phyloP scores from a whole-genome alignment of 2,329 filamentous ascomycete species.

The Elsinoe necatrix region DNA sequence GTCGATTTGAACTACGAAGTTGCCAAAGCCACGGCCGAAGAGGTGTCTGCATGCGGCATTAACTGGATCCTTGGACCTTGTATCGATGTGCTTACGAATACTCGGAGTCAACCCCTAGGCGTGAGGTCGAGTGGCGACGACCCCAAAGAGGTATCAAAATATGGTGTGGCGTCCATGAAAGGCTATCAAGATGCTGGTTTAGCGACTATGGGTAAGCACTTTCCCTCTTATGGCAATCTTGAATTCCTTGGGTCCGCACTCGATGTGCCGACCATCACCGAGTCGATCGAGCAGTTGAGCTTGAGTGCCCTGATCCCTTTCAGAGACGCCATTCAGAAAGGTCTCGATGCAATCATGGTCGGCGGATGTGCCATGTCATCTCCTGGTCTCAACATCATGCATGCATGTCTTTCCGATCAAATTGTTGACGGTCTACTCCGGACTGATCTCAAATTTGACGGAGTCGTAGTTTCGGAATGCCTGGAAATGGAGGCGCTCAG shows the following conservation, averaged over 20 bases:
- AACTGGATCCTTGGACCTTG: conserved; percentile 94
- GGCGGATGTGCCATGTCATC: conserved; percentile 90
- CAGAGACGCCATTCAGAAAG: conserved; percentile 76
- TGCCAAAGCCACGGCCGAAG: conserved; percentile 85
- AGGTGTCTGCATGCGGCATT: conserved; percentile 85
- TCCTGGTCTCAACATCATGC: conserved; percentile 85
- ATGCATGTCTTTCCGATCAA: conserved; percentile 86
- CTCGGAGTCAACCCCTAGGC: conserved; percentile 79
- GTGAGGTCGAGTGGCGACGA: conserved; percentile 88
- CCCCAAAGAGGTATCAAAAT: conserved; percentile 88
- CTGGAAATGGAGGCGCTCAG: conserved; percentile 94
- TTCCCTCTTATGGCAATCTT: conserved; percentile 90
- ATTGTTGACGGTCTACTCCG: conserved; percentile 84
- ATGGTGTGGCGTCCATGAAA: conserved; percentile 81
- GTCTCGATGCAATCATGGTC: conserved; percentile 90
- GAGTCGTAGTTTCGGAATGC: conserved; percentile 90
- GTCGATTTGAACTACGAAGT: conserved; percentile 79
- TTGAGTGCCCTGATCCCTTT: conserved; percentile 89
- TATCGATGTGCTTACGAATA: conserved; percentile 87
- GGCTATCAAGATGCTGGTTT: conserved; percentile 88
- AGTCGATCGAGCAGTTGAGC: conserved; percentile 85
- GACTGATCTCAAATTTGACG: conserved; percentile 81
- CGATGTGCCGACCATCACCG: conserved; percentile 91
- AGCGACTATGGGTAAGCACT: conserved; percentile 88
- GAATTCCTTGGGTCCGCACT: conserved; percentile 86